These are phyloP conservation scores for Phytophthora multivora DNA, from an alignment of 352 stramenopile species.

Conservation along the genomic window DNA sequence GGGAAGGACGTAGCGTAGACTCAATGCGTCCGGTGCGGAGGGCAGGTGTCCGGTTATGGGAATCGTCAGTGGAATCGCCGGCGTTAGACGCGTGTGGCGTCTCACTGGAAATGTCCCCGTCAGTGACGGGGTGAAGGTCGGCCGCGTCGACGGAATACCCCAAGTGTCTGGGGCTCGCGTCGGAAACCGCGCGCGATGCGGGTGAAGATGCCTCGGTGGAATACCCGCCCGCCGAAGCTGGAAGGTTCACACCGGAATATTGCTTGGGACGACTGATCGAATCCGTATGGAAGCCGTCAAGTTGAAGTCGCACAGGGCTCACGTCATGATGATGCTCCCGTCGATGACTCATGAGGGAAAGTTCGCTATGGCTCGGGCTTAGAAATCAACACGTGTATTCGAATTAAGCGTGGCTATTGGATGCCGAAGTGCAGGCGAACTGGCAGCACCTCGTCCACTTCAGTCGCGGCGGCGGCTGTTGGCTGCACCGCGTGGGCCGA, in stretches of 20 bases:
- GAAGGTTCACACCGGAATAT: neutral
- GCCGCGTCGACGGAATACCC: neutral
- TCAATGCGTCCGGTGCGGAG: too few relatives aligned
- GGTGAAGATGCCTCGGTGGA: neutral
- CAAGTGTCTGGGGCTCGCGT: neutral
- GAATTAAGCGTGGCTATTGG: neutral
- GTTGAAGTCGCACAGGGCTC: neutral
- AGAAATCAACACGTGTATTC: neutral
- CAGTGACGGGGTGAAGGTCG: neutral
- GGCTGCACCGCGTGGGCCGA: neutral
- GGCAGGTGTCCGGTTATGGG: too few relatives aligned
- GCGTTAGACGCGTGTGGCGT: neutral
- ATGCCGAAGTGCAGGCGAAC: slow-evolving; percentile 2
- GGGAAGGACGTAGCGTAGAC: too few relatives aligned
- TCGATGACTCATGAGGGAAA: neutral
- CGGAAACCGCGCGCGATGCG: neutral
- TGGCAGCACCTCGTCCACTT: neutral
- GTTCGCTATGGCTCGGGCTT: neutral
- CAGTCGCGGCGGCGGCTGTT: neutral
- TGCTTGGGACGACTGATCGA: neutral
- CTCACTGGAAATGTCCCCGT: neutral
- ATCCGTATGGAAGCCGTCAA: neutral
- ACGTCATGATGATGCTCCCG: too few relatives aligned
- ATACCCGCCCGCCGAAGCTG: neutral
- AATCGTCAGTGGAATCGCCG: too few relatives aligned